A percentile compares a stretch with the other conserved stretches of the same genome.
Conservation (phyloP, 148 eudicot genomes). For the Heliosperma pusillum region DNA sequence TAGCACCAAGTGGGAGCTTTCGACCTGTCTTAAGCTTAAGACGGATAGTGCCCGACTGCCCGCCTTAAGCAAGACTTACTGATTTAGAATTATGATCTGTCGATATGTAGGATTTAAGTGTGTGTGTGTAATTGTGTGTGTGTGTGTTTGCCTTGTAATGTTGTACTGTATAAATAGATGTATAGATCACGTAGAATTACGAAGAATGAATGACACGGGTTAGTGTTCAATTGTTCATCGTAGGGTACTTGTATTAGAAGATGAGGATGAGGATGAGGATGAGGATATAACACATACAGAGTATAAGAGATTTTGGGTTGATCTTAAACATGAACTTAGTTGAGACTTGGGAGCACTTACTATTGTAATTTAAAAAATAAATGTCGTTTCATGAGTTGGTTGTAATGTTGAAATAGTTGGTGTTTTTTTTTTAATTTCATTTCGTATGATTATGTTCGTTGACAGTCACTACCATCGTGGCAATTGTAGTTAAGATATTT, state of each 20-base stretch:
- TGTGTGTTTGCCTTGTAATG: too few relatives aligned
- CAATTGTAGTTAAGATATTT: not conserved
- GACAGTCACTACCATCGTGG: not conserved
- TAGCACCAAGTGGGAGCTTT: too few relatives aligned
- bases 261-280: too few relatives aligned
- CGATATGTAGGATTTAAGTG: too few relatives aligned
- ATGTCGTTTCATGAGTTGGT: not conserved
- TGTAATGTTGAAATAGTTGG: not conserved
- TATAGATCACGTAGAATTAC: not conserved
- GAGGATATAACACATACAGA: too few relatives aligned
- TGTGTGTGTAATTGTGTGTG: too few relatives aligned
- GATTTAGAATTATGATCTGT: too few relatives aligned
- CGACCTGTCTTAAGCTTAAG: too few relatives aligned
- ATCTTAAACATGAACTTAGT: not conserved
- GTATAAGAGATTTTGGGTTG: not conserved
- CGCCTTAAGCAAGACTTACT: too few relatives aligned
- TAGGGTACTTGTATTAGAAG: not conserved
- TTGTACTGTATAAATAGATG: too few relatives aligned
- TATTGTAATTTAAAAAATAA: not conserved
- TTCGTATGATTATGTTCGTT: not conserved
- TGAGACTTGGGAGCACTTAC: not conserved
- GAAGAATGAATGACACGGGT: not conserved
- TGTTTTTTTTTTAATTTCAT: not conserved
- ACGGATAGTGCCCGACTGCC: too few relatives aligned
- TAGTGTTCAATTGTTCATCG: not conserved